Percentiles rank a stretch among this genome's conserved stretches.
phyloP scores from a whole-genome alignment of 140 eudicot genomes.

The Bidens hawaiensis region DNA sequence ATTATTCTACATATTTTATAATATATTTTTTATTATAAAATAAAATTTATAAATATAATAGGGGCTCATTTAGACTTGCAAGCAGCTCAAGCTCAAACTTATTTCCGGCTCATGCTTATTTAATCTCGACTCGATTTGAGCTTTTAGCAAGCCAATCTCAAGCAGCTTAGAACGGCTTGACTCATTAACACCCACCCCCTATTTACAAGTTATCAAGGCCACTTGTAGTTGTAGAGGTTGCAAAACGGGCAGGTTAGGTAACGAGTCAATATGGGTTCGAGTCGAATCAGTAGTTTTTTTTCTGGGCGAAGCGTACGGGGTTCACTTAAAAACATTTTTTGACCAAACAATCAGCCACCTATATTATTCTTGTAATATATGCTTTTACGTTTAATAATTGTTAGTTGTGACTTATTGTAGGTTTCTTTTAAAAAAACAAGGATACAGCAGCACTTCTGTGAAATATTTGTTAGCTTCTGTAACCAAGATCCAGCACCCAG shows the following conservation, averaged over 20 bases:
- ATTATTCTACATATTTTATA: too few species aligned
- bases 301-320: neutral
- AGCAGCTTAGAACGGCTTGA: too few species aligned
- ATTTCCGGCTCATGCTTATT: too few species aligned
- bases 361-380: neutral
- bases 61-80: too few species aligned
- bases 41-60: too few species aligned
- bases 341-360: neutral
- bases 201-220: neutral
- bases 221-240: neutral
- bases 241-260: neutral
- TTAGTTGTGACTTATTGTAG: constrained; percentile 34
- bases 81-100: too few species aligned
- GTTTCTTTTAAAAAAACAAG: constrained; percentile 59
- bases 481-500: constrained; percentile 71
- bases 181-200: too few species aligned
- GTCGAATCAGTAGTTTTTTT: neutral
- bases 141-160: too few species aligned
- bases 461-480: constrained; percentile 64
- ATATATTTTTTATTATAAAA: too few species aligned
- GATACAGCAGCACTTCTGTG: constrained; percentile 77
- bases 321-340: neutral
- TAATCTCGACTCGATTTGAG: too few species aligned
- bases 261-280: neutral
- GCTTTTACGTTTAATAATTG: neutral